phyloP scores from a whole-genome alignment of 257 asterid species.

The Jacaranda copaia region DNA sequence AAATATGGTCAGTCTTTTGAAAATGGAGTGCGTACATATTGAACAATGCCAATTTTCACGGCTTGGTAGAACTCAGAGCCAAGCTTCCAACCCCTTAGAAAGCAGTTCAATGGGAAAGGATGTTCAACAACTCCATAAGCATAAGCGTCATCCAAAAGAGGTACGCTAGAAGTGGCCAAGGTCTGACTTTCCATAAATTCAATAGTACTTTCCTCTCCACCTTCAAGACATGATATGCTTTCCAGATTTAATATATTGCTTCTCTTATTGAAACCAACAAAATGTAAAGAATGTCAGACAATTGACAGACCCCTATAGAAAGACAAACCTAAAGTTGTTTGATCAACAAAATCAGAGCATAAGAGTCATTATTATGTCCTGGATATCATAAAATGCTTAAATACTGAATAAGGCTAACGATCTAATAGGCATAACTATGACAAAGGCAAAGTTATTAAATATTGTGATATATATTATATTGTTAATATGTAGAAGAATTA shows the following conservation, averaged over 20 bases:
- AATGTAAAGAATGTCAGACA: constrained; percentile 3
- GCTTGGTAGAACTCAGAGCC: constrained; percentile 95
- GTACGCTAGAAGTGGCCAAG: constrained; percentile 66
- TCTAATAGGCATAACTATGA: constrained; percentile 18
- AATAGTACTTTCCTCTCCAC: constrained; percentile 89
- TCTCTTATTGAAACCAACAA: constrained; percentile 3
- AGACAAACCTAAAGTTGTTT: constrained; percentile 1
- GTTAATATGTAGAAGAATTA: too few species aligned
- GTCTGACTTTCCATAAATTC: constrained; percentile 89
- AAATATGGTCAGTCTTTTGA: constrained; percentile 7
- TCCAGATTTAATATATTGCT: constrained; percentile 15
- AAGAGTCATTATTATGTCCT: background rate
- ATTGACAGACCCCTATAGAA: background rate
- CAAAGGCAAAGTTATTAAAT: background rate
- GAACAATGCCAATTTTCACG: constrained; percentile 95
- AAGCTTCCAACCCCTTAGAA: constrained; percentile 75
- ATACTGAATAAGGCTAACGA: background rate
- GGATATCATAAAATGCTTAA: background rate
- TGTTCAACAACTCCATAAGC: constrained; percentile 95
- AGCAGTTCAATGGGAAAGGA: constrained; percentile 89
- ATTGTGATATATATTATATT: too few species aligned
- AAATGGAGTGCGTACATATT: constrained; percentile 72
- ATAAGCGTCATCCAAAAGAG: constrained; percentile 92
- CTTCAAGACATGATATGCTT: constrained; percentile 50
- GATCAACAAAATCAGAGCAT: constrained; percentile 2